Evolutionary conservation across 2,329 filamentous ascomycete species (phyloP), one percentile per base, ranked within the genome.

Genomic region (Arachnomyces sp.): DNA sequence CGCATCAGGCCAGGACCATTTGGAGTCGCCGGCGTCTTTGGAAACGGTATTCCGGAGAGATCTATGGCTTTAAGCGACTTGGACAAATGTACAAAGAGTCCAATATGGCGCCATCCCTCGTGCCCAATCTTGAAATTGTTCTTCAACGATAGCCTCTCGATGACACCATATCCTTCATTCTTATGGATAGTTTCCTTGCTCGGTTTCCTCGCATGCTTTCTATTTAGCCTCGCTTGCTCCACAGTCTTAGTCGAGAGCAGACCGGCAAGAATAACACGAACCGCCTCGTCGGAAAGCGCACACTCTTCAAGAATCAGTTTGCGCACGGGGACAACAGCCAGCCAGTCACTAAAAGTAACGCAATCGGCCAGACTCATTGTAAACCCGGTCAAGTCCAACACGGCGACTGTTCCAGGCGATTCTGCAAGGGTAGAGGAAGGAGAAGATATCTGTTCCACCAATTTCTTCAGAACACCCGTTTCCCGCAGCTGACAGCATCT

Each of bases 401-500:
- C 86, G 40, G 80, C 78, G 1, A 96, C 84, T 11, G 86, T 75
- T n/a, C 89, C 88, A 1, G 80, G 77, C 32, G 80, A 70, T 40
- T 71, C 72, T 2, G 75, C 62, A 7, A 80, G 72, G 21, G 73
- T 77, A 36, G 83, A 84, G n/a, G 76, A 73, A 1, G 81, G 74
- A 29, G 82, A 78, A 29, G 77, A 78, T 3, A 98, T 81, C 60
- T 95, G 88, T 54, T 94, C 86, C 0, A 86, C 90, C 34, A 98
- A 84, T 54, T 86, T 86, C 61, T 93, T 94, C 14, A 96, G 69
- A 38, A 95, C 89, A 0, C 88, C 86, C 0, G 88, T 93, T 64
- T 96, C 92, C 43, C 92, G 78, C 21, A 98, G 69, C 57, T 96
- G 90, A 58, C 92, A 96, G 60, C 92, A 96, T 56, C 92, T 76